Percentiles rank a stretch among this genome's conserved stretches.
Evolutionary conservation across 2,329 filamentous ascomycete genomes (phyloP).

Genomic region (Neopestalotiopsis clavispora): DNA sequence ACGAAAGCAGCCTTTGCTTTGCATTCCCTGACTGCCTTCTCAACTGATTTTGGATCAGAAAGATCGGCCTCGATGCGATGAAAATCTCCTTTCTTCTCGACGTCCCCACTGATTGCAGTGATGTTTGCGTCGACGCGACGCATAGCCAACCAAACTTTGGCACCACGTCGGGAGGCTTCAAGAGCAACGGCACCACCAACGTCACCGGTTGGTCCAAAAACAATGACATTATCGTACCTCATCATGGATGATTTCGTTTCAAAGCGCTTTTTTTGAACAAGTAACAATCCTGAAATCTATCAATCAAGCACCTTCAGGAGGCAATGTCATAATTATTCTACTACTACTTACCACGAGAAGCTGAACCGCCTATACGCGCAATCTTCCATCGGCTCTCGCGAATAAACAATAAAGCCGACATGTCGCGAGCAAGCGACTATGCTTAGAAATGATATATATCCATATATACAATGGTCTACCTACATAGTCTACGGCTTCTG

Average conservation of each 20-base stretch:
- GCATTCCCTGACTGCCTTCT: neutral
- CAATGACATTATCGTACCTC: conserved; percentile 34
- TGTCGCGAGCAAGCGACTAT: neutral
- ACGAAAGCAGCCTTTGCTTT: neutral
- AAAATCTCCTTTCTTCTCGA: neutral
- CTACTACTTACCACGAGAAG: too few relatives aligned
- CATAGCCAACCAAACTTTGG: conserved; percentile 53
- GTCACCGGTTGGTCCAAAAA: conserved; percentile 55
- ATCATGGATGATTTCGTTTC: neutral
- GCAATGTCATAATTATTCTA: too few relatives aligned
- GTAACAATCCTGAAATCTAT: too few relatives aligned
- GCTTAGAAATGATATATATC: neutral
- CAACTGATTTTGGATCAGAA: neutral
- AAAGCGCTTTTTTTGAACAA: too few relatives aligned
- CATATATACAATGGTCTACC: neutral
- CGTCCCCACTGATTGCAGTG: conserved; percentile 21
- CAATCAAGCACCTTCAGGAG: neutral
- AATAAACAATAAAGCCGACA: neutral
- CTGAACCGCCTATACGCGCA: neutral
- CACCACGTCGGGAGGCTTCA: conserved; percentile 43
- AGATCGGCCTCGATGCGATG: conserved; percentile 15
- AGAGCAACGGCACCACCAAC: conserved; percentile 47
- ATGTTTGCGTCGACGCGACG: conserved; percentile 49
- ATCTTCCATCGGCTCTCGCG: neutral
- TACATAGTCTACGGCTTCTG: too few relatives aligned